phyloP scores from a whole-genome alignment of 2,329 filamentous ascomycete genomes.

The Periconia sp. region DNA sequence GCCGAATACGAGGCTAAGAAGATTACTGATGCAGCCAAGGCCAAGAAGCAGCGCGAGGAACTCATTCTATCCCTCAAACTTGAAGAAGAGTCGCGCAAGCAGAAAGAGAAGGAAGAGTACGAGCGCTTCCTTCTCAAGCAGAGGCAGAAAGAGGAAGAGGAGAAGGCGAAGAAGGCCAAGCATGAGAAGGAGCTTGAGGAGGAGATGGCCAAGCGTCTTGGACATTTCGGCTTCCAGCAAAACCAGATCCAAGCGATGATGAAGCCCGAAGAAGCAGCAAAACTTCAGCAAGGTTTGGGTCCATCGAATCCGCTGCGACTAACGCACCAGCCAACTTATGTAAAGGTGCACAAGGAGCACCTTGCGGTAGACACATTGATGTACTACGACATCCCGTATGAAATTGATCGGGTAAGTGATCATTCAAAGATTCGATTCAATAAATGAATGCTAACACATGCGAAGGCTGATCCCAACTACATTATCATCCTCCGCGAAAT shows the following conservation, averaged over 20 bases:
- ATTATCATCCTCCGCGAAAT: slow-evolving; percentile 59
- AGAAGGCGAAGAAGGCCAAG: slow-evolving; percentile 47
- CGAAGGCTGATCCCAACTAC: slow-evolving; percentile 52
- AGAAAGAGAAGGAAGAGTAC: slow-evolving; percentile 51
- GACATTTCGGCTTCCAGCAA: slow-evolving; percentile 53
- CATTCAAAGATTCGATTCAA: too few species aligned
- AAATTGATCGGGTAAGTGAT: slow-evolving; percentile 54
- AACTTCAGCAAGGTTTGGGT: slow-evolving; percentile 43
- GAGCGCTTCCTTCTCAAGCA: slow-evolving; percentile 49
- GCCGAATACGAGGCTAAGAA: slow-evolving; percentile 46
- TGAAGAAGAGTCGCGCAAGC: slow-evolving; percentile 48
- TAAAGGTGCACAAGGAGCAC: slow-evolving; percentile 55
- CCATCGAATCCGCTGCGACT: slow-evolving; percentile 40
- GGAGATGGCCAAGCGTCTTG: slow-evolving; percentile 52
- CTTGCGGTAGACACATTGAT: slow-evolving; percentile 54
- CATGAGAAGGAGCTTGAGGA: slow-evolving; percentile 52
- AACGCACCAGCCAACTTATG: slow-evolving; percentile 50
- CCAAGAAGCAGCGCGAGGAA: slow-evolving; percentile 43
- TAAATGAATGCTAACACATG: slow-evolving; percentile 12
- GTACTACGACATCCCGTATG: slow-evolving; percentile 57
- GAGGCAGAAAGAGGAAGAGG: slow-evolving; percentile 49
- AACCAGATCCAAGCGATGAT: slow-evolving; percentile 57
- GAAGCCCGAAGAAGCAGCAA: slow-evolving; percentile 52
- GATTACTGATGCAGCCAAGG: slow-evolving; percentile 43
- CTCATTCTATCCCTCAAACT: slow-evolving; percentile 47